Base-by-base conservation (phyloP, 352 stramenopile species). In the Saprolegnia diclina region DNA sequence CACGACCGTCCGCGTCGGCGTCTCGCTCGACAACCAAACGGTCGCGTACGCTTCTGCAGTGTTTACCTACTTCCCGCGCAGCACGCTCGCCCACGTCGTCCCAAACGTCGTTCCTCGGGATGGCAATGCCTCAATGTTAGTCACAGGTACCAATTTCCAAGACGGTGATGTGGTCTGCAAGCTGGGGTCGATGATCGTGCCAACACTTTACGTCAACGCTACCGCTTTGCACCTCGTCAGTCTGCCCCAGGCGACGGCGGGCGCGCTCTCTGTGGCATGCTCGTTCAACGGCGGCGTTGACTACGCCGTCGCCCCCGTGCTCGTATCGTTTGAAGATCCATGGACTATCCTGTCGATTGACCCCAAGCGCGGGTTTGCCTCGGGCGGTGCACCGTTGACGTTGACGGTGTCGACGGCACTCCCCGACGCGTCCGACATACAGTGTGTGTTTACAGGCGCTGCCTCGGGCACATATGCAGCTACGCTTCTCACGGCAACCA, bases 131-230 rank as follows among this genome's bases (percentile, higher is more conserved):
- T 46, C 44, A 10, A 18, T 82, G 24, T 50, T 67, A 1, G 45
- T 86, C 29, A 40, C 71, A 55, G 79, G 79, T n/a, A 73, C 18
- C 21, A 75, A 67, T 21, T 86, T 86, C 37, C 73, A 50, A 1
- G 76, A 71, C 29, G 61, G 64, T 5, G 5, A 35, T 4, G 68
- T 82, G 29, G 21, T 50, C 11, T 86, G 77, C 59, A 56, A 67
- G n/a, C 73, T 86, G 68, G 79, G 74, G 4, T 32, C 44, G 19
- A 18, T 64, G 19, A 21, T 65, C 26, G 63, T 73, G 10, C 26
- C 40, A 4, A 14, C 32, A 63, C 5, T 56, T 46, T 26, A 38
- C 56, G 14, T 81, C 78, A 56, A 61, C 42, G 21, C 29, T 9
- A 69, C 63, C 4, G 19, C 50, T 1, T 4, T 69, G 2, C 35